Conservation (phyloP, 345 rosid species). For the Aquilaria malaccensis region DNA sequence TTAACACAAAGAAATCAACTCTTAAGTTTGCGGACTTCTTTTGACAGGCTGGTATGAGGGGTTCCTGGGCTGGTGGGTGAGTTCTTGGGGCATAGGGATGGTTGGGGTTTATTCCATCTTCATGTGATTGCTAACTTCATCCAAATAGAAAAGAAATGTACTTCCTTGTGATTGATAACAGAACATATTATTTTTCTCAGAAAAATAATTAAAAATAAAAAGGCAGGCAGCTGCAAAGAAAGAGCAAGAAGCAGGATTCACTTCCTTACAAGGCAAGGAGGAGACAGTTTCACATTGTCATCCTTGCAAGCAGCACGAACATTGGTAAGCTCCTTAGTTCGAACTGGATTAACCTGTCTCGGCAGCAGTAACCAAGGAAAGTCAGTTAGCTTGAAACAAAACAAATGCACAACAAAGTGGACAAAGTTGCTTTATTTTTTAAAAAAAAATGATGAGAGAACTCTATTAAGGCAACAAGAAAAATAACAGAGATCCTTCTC, state of each 20-base stretch:
- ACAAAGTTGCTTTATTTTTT: background rate
- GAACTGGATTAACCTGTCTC: constrained; percentile 76
- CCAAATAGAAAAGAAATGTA: background rate
- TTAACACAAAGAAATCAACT: no score
- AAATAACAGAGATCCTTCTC: constrained; percentile 22
- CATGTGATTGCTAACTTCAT: no score
- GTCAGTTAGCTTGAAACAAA: constrained; percentile 17
- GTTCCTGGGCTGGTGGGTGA: no score
- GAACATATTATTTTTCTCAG: background rate
- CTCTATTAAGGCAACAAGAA: constrained; percentile 2
- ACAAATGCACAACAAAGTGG: background rate
- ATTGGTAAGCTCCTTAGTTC: constrained; percentile 76
- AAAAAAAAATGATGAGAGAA: background rate
- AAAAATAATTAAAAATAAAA: constrained; percentile 4
- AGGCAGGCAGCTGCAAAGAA: background rate
- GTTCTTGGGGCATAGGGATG: no score
- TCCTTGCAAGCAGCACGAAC: constrained; percentile 81
- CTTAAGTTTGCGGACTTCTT: no score
- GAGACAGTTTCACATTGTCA: constrained; percentile 85
- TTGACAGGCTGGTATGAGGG: no score
- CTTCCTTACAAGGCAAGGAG: constrained; percentile 74
- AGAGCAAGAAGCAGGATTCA: constrained; percentile 1
- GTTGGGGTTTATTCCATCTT: no score
- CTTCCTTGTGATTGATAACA: background rate
- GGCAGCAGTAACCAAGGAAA: background rate